Base-by-base conservation (phyloP, 2,329 filamentous ascomycete genomes). In the Tolypocladium sp. region DNA sequence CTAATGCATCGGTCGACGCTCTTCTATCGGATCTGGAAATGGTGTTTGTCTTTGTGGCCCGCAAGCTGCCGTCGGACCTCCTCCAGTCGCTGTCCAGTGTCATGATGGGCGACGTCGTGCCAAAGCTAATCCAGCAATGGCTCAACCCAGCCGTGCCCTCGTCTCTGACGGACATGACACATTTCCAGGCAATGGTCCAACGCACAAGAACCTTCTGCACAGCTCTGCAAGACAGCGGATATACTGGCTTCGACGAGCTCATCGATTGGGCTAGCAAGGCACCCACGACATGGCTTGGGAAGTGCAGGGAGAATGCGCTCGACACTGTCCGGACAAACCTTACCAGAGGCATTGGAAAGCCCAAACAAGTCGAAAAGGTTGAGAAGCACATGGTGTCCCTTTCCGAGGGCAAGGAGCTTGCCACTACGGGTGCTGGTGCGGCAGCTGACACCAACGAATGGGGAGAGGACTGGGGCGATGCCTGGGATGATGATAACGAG, bases 271-370 rank as follows among this genome's bases (percentile, higher is more conserved):
- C 91, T 0, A 83, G 87, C 46, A 86, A 88, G 62, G 89, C 91
- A 1, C 90, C 92, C 0, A 85, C 85, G 59, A 86, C 91, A 33
- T 99, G 94, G 94, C 81, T 97, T 17, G 84, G 84, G 2, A 93
- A 91, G 70, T 88, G 92, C 64, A 86, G 90, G 67, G 92, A 96
- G 67, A 85, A 82, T 40, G 87, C 91, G 0, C 80, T 99, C 30
- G 88, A 92, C 62, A 81, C 83, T 40, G 85, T 95, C 15, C 85
- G 94, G 30, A 82, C 75, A 25, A 82, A 88, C 53, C 79, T 97
- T 2, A 80, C 85, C 4, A 76, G 77, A 57, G 90, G 88, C 0
- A 81, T 93, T 44, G 86, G 87, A 10, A 74, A 79, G 33, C 81
- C 87, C 17, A 88, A 84, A 64, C 79, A 82, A 53, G 92, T 96